Evolutionary conservation across 352 stramenopile genomes (phyloP).

Genomic region (Pythium graminicola): DNA sequence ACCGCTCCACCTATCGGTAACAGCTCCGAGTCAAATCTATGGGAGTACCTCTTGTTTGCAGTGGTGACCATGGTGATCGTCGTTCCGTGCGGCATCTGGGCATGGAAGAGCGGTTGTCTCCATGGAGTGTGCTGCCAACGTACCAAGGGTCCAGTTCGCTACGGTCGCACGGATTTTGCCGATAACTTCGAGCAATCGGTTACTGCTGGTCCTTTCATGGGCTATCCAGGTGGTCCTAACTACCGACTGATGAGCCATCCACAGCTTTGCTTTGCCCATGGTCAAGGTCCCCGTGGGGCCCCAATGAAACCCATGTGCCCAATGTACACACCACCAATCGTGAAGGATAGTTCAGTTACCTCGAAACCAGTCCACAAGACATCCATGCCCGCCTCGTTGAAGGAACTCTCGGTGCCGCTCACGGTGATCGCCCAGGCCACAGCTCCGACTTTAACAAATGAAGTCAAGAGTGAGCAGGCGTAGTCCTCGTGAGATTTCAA

Average conservation of each 20-base stretch:
- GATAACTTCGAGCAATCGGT: neutral
- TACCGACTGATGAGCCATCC: constrained; percentile 2
- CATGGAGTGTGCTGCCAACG: neutral
- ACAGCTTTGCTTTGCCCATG: neutral
- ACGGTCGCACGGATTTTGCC: neutral
- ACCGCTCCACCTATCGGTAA: neutral
- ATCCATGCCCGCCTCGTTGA: neutral
- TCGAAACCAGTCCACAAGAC: too few species aligned
- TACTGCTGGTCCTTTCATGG: neutral
- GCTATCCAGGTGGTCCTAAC: neutral
- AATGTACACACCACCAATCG: too few species aligned
- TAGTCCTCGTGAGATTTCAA: too few species aligned
- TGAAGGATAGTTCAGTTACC: too few species aligned
- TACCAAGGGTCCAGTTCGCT: neutral
- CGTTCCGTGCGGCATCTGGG: neutral
- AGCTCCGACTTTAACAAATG: too few species aligned
- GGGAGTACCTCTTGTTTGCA: constrained; percentile 2
- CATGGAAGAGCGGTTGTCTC: constrained; percentile 4
- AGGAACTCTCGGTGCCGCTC: neutral
- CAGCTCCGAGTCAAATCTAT: neutral
- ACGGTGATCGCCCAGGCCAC: neutral
- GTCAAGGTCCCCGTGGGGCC: neutral
- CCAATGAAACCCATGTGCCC: too few species aligned
- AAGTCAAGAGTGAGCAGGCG: too few species aligned
- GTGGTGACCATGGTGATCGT: neutral